Percentiles rank a stretch among this genome's conserved stretches.
Conservation (phyloP, 176 grass and related monocot genomes). For the Eleusine indica region DNA sequence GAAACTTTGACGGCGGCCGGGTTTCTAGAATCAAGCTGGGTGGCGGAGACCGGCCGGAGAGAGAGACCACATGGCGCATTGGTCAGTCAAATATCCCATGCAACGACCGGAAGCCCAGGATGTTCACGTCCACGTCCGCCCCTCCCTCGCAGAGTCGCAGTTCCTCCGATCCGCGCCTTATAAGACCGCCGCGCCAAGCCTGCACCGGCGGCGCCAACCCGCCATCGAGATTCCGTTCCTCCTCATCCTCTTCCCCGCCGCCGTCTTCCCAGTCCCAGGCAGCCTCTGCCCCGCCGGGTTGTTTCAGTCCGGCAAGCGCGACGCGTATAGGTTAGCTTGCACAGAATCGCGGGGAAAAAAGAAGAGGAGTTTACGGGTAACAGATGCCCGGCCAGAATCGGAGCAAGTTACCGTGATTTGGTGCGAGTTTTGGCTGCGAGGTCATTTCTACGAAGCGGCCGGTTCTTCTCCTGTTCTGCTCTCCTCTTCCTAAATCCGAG, state of each 20-base stretch:
- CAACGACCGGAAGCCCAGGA: neutral
- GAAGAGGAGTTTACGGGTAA: neutral
- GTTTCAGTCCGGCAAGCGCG: neutral
- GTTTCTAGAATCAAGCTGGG: conserved; percentile 36
- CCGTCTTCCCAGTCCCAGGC: neutral
- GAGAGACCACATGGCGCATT: neutral
- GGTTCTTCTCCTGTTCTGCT: neutral
- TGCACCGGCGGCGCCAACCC: conserved; percentile 27
- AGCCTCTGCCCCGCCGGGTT: neutral
- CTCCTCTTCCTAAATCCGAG: neutral
- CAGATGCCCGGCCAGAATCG: neutral
- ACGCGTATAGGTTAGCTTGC: neutral
- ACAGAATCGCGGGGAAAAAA: neutral
- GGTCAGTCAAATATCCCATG: conserved; percentile 36
- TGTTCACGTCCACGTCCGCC: neutral
- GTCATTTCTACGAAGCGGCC: neutral
- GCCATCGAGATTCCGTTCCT: neutral
- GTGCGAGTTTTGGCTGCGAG: too few species aligned
- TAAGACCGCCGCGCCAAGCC: conserved; percentile 23
- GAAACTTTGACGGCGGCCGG: conserved; percentile 11
- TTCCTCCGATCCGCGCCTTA: conserved; percentile 9
- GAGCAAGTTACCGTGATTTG: neutral
- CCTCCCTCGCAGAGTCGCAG: neutral
- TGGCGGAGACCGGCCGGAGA: neutral
- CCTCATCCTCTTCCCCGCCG: neutral